Evolutionary conservation across 2,329 filamentous ascomycete genomes (phyloP), one percentile per base, ranked within the genome.

Genomic region (Trichoderma koningii): DNA sequence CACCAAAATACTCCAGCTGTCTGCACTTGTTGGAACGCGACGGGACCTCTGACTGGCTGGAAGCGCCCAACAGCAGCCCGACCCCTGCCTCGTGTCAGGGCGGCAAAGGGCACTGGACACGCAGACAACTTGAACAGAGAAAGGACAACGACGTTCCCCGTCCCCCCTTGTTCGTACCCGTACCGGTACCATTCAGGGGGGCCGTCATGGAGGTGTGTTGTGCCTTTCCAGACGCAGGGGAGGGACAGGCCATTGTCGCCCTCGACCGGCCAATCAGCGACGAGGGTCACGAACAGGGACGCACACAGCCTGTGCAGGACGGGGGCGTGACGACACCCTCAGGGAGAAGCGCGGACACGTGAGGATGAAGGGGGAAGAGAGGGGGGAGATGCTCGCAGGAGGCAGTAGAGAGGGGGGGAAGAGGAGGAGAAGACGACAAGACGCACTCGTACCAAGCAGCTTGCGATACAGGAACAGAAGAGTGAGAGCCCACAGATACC

Each of bases 51-150:
- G 50, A 62, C 48, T 62, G 48, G 48, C 7, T 38, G 47, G 15
- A 23, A 34, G 21, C 42, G 50, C 59, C 59, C 59, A 52, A 62
- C 38, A 53, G 59, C 59, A 53, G 59, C 59, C 59, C 59, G 55
- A 62, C 59, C 59, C 59, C 50, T 53, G 59, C 59, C 12, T 50
- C 57, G 23, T 52, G 21, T 34, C 41, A 51, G 45, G 56, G 57
- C 57, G 57, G 57, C 57, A 61, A 61, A 51, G 28, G 28, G 9
- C 34, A 51, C 21, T 23, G 21, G 21, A 23, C 10, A 53, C 7
- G 14, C 21, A 28, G 9, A 21, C 19, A 53, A 21, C 21, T 6
- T 21, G 14, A 9, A 28, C 28, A 28, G 15, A 30, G 9, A 19
- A 51, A 51, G 30, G n/a, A n/a, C n/a, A n/a, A 30, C 26, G 50